Evolutionary conservation across 2,329 filamentous ascomycete species (phyloP).

Genomic region (Cercospora beticola): DNA sequence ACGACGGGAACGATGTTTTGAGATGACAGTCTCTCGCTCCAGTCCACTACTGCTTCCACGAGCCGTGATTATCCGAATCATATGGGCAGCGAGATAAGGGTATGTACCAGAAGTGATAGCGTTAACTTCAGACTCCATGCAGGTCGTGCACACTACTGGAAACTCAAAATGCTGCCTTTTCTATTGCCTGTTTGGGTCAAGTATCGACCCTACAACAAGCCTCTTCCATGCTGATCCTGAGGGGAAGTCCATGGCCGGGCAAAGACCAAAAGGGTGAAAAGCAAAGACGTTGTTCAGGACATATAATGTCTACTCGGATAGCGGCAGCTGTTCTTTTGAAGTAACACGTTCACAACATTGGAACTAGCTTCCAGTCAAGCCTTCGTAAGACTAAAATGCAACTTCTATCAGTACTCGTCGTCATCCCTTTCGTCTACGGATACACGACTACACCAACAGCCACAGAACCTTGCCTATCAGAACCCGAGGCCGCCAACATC

Average conservation of each 20-base stretch:
- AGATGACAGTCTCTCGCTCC: not conserved
- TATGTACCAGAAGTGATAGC: not conserved
- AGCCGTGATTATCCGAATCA: not conserved
- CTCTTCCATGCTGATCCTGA: not conserved
- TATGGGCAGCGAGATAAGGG: not conserved
- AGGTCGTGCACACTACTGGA: not conserved
- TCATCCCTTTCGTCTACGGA: not conserved
- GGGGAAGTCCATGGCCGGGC: not conserved
- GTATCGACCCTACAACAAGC: not conserved
- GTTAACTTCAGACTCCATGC: not conserved
- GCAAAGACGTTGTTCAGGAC: not conserved
- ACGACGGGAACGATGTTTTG: not conserved
- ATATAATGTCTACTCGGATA: not conserved
- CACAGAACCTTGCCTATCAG: slow-evolving; percentile 11
- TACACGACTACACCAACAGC: not conserved
- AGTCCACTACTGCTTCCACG: not conserved
- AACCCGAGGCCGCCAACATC: slow-evolving; percentile 17
- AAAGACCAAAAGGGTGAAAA: not conserved
- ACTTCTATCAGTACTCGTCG: not conserved
- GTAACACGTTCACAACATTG: not conserved
- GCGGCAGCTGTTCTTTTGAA: not conserved
- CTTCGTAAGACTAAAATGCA: not conserved
- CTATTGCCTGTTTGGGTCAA: not conserved
- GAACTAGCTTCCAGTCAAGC: not conserved
- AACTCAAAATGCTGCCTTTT: not conserved